Conservation (phyloP, 2,329 filamentous ascomycete species). For the Septoria petroselini region DNA sequence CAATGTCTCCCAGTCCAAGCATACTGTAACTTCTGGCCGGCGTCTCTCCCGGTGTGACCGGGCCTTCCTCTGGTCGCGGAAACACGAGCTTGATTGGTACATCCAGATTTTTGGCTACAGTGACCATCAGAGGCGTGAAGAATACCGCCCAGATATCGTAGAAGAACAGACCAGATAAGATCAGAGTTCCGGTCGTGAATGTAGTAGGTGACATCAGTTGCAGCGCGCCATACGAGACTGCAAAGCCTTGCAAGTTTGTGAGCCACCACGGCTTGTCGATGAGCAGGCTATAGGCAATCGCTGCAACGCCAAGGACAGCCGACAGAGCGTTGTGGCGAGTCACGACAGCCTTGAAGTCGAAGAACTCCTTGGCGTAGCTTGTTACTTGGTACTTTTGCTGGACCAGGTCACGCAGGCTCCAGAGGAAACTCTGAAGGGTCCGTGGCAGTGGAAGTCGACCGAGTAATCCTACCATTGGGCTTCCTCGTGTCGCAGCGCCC, state of each 20-base stretch:
- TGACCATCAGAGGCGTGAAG: slow-evolving; percentile 82
- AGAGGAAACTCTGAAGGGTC: slow-evolving; percentile 41
- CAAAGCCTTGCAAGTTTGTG: slow-evolving; percentile 82
- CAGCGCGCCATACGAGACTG: slow-evolving; percentile 77
- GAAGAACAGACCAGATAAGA: slow-evolving; percentile 78
- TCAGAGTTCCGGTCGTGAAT: slow-evolving; percentile 74
- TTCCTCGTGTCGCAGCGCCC: slow-evolving; percentile 32
- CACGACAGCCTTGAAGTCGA: slow-evolving; percentile 51
- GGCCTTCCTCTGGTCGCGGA: slow-evolving; percentile 55
- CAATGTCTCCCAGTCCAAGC: slow-evolving; percentile 90
- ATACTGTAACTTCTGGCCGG: slow-evolving; percentile 57
- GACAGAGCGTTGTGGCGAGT: slow-evolving; percentile 55
- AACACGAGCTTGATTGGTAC: slow-evolving; percentile 92
- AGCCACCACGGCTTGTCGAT: slow-evolving; percentile 64
- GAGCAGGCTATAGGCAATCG: slow-evolving; percentile 63
- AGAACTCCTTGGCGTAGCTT: slow-evolving; percentile 49
- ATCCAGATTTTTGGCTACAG: slow-evolving; percentile 83
- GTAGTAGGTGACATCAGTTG: slow-evolving; percentile 85
- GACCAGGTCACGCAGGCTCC: slow-evolving; percentile 49
- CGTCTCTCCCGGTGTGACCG: slow-evolving; percentile 34
- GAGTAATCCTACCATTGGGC: slow-evolving; percentile 54
- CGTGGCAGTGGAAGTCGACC: slow-evolving; percentile 48
- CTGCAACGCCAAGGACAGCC: slow-evolving; percentile 53
- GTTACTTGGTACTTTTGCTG: slow-evolving; percentile 53
- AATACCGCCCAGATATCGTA: slow-evolving; percentile 96